A percentile compares a stretch with the other conserved stretches of the same genome.
phyloP scores from a whole-genome alignment of 2,329 filamentous ascomycete genomes.

The Cercospora zeina region DNA sequence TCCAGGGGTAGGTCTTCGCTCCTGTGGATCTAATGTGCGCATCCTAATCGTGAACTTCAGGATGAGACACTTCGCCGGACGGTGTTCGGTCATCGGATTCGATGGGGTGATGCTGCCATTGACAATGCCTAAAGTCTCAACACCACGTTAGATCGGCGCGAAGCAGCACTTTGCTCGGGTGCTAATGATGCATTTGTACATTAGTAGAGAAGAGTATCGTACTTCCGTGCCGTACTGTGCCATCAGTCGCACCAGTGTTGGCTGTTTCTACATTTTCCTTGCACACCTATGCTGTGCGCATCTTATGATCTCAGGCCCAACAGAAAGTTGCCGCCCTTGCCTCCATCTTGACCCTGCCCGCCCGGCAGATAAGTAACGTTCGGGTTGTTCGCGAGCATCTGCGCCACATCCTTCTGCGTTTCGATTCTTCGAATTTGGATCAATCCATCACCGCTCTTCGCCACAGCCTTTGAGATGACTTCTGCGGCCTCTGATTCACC shows the following conservation, averaged over 20 bases:
- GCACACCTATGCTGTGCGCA: neutral
- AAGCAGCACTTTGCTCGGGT: neutral
- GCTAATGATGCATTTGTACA: constrained; percentile 4
- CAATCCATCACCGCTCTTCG: constrained; percentile 88
- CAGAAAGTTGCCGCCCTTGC: constrained; percentile 59
- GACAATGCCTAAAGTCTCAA: neutral
- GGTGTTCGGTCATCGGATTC: constrained; percentile 74
- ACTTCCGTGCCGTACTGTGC: constrained; percentile 14
- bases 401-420: constrained; percentile 91
- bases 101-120: constrained; percentile 53
- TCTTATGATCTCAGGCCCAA: constrained; percentile 61
- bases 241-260: constrained; percentile 4
- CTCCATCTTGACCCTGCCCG: constrained; percentile 56
- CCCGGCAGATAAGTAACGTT: constrained; percentile 94
- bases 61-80: constrained; percentile 79
- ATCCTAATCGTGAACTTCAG: constrained; percentile 38
- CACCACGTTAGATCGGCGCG: neutral
- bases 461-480: constrained; percentile 89
- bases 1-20: constrained; percentile 60
- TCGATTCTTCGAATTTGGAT: constrained; percentile 97
- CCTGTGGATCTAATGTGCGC: neutral
- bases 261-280: constrained; percentile 7
- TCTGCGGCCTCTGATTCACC: constrained; percentile 97
- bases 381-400: constrained; percentile 83
- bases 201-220: constrained; percentile 27